Base-by-base conservation (phyloP, 352 stramenopile genomes). In the Pythium aphanidermatum region DNA sequence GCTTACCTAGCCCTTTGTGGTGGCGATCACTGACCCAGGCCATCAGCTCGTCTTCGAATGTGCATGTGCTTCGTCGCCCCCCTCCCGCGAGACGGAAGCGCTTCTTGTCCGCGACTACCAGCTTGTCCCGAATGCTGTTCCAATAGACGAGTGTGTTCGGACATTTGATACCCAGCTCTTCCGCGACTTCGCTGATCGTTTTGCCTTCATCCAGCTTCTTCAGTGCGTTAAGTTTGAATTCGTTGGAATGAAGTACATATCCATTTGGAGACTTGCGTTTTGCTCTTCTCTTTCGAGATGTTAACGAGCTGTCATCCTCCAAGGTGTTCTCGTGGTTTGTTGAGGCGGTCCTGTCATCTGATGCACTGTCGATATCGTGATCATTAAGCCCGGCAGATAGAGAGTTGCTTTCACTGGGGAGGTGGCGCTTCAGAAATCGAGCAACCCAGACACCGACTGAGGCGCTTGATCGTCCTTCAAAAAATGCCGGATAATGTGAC, bases 151-250 rank as follows among this genome's bases (percentile, higher is more conserved):
- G 52, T 12, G 72, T 84, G 30, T 80, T 85, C n/a, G 70, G 43
- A 37, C 65, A 85, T 55, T 86, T 86, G 20, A 90, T 58, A 4
- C 69, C 70, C 14, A 90, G 62, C 39, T 87, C 73, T 37, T 74
- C 55, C 0, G 72, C 64, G 25, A 90, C 72, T 42, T 87, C 59
- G 9, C 62, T 57, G 21, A 80, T 57, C 13, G 58, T 86, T 41
- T 82, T 83, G 19, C 74, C 77, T 53, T 83, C 70, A 28, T 90
- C 77, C 26, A 90, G 36, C 53, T 70, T 68, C 42, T 69, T 75
- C 6, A 90, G 41, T 16, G 77, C 77, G 3, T 84, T 82, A 17
- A 90, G 47, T 50, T 90, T 90, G 48, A 87, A 87, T 46, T 86
- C 77, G 42, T 90, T 86, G 31, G 74, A 87, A 48, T 86, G 74